Evolutionary conservation across 140 eudicot genomes (phyloP).

Genomic region (Ambrosia hybrid): DNA sequence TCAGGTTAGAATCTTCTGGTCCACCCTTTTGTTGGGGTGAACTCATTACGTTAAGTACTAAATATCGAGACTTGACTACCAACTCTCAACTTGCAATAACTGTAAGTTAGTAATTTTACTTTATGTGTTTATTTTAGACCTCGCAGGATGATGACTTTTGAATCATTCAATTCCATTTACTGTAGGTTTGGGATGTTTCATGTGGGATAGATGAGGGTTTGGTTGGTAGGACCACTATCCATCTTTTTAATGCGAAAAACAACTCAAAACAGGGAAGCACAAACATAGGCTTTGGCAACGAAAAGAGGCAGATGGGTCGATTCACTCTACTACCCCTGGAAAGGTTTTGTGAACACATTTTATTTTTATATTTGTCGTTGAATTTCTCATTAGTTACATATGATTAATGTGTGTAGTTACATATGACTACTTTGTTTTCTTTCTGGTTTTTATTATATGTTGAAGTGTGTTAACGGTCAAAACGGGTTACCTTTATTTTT

Average conservation of each 20-base stretch:
- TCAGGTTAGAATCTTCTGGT: conserved; percentile 81
- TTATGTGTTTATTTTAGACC: neutral
- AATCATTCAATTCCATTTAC: neutral
- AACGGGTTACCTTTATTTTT: no score
- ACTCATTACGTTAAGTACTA: conserved; percentile 83
- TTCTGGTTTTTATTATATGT: no score
- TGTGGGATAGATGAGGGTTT: conserved; percentile 81
- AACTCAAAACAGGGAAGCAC: conserved; percentile 90
- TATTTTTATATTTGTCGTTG: neutral
- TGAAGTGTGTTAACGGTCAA: no score
- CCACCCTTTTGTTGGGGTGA: conserved; percentile 94
- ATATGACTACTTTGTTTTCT: no score
- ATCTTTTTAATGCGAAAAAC: conserved; percentile 85
- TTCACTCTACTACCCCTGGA: conserved; percentile 86
- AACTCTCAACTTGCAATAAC: conserved; percentile 85
- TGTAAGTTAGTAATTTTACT: conserved; percentile 42
- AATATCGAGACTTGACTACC: conserved; percentile 88
- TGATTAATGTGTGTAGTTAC: conserved; percentile 53
- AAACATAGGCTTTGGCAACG: conserved; percentile 96
- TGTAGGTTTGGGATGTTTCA: conserved; percentile 96
- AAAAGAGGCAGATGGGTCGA: conserved; percentile 93
- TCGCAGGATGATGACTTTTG: neutral
- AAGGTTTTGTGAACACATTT: conserved; percentile 51
- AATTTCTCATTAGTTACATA: conserved; percentile 10
- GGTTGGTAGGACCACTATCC: conserved; percentile 95